Conservation (phyloP, 768 basidiomycete genomes). For the Lactifluus rugatus region DNA sequence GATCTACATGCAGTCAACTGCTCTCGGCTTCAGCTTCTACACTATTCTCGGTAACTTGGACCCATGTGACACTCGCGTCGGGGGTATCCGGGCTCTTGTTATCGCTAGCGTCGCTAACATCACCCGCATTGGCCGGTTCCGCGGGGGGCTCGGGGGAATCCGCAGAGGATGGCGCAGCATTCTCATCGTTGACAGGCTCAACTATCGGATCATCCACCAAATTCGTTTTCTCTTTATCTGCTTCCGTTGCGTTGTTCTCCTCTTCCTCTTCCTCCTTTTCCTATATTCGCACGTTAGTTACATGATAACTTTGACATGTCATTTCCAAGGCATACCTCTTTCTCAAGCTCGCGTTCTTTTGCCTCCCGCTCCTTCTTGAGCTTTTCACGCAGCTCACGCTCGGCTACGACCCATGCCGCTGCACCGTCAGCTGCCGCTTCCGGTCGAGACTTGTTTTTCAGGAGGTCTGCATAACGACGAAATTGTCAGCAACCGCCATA, state of each 20-base stretch:
- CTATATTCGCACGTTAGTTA: slow-evolving; percentile 33
- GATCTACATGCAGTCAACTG: slow-evolving; percentile 15
- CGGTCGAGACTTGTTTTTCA: slow-evolving; percentile 79
- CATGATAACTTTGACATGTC: neutral
- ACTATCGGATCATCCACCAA: slow-evolving; percentile 19
- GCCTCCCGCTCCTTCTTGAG: slow-evolving; percentile 67
- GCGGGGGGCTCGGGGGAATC: slow-evolving; percentile 25
- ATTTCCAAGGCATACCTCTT: slow-evolving; percentile 40
- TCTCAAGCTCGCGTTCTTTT: slow-evolving; percentile 55
- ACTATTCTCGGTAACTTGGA: slow-evolving; percentile 10
- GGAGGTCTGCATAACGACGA: slow-evolving; percentile 41
- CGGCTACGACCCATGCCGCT: slow-evolving; percentile 60
- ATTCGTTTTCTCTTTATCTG: slow-evolving; percentile 29
- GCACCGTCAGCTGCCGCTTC: slow-evolving; percentile 62
- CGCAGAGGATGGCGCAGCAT: slow-evolving; percentile 20
- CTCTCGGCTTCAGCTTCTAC: slow-evolving; percentile 4
- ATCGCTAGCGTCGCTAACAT: slow-evolving; percentile 20
- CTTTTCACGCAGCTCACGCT: slow-evolving; percentile 67
- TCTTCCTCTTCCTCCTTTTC: slow-evolving; percentile 59
- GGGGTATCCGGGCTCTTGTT: slow-evolving; percentile 21
- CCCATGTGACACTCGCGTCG: slow-evolving; percentile 13
- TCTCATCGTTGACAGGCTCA: slow-evolving; percentile 21
- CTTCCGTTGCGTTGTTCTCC: slow-evolving; percentile 47
- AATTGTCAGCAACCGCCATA: slow-evolving; percentile 22
- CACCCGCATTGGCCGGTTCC: slow-evolving; percentile 32